Percentiles rank a stretch among this genome's conserved stretches.
Evolutionary conservation across 73 alveolate species (phyloP).

Genomic region (Stentor coeruleus): DNA sequence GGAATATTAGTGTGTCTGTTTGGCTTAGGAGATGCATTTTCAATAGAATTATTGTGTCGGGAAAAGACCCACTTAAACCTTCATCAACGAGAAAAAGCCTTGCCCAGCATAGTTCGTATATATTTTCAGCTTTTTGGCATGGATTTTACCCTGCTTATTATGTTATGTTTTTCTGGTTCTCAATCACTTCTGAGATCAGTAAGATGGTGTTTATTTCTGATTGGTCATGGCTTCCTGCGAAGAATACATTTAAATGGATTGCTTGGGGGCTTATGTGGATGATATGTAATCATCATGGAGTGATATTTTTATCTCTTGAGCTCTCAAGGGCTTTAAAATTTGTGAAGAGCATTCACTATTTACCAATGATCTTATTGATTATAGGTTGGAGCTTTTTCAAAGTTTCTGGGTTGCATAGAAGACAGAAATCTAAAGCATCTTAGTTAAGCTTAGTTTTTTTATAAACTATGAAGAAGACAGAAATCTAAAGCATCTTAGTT

Average conservation of each 20-base stretch:
- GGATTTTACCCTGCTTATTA: constrained; percentile 96
- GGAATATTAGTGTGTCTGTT: constrained; percentile 81
- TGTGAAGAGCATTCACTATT: neutral
- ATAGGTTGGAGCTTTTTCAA: constrained; percentile 9
- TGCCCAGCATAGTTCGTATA: constrained; percentile 52
- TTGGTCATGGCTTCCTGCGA: neutral
- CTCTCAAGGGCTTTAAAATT: neutral
- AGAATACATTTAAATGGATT: constrained; percentile 1
- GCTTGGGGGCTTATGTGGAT: constrained; percentile 9
- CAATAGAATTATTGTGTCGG: constrained; percentile 50
- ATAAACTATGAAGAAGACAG: too few species aligned
- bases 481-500: neutral
- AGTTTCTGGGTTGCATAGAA: neutral
- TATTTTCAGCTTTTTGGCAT: constrained; percentile 96
- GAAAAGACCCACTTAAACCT: constrained; percentile 36
- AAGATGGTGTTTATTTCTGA: constrained; percentile 23
- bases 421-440: neutral
- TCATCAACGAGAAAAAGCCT: constrained; percentile 43
- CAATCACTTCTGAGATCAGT: constrained; percentile 40
- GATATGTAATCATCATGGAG: neutral
- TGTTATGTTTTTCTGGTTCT: constrained; percentile 63
- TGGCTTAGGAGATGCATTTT: constrained; percentile 88
- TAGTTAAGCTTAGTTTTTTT: too few species aligned
- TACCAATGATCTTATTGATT: neutral
- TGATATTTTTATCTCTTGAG: constrained; percentile 12